These are phyloP conservation scores for Cystofilobasidium bisporidii DNA, from an alignment of 768 basidiomycete genomes.

Conservation along the genomic window DNA sequence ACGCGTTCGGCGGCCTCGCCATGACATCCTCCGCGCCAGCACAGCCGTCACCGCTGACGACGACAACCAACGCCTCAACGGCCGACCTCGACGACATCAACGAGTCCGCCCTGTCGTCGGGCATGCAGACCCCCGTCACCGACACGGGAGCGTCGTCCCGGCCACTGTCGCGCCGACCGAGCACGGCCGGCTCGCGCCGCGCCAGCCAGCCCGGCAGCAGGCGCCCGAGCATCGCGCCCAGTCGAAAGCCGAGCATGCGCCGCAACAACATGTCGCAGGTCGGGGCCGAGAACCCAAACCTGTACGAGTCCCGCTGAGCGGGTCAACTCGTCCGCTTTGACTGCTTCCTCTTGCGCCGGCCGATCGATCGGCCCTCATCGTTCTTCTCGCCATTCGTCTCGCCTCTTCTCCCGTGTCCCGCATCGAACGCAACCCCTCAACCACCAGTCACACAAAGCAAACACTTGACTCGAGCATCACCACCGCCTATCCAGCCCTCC, in stretches of 20 bases:
- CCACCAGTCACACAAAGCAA: no score
- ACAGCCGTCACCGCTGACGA: constrained; percentile 16
- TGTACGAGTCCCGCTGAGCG: constrained; percentile 2
- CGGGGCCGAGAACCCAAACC: constrained; percentile 1
- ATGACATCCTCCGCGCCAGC: constrained; percentile 21
- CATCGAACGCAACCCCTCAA: no score
- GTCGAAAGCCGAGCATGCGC: constrained; percentile 6
- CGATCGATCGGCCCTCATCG: no score
- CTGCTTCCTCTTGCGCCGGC: no score
- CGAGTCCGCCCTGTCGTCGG: constrained; percentile 22
- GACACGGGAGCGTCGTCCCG: neutral
- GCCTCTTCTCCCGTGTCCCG: neutral
- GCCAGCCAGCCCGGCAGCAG: constrained; percentile 6
- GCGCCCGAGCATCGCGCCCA: constrained; percentile 19
- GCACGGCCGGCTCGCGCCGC: constrained; percentile 9
- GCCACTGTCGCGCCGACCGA: neutral
- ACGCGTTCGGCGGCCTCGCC: constrained; percentile 23
- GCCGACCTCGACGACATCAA: neutral
- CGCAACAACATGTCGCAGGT: constrained; percentile 8
- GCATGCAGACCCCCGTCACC: constrained; percentile 20
- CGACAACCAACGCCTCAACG: neutral
- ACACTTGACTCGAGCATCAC: no score
- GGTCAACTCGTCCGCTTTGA: no score
- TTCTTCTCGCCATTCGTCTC: neutral
- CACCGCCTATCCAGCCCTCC: no score